Base-by-base conservation (phyloP, 1,139 yeast species). In the Geotrichum aggregatum region DNA sequence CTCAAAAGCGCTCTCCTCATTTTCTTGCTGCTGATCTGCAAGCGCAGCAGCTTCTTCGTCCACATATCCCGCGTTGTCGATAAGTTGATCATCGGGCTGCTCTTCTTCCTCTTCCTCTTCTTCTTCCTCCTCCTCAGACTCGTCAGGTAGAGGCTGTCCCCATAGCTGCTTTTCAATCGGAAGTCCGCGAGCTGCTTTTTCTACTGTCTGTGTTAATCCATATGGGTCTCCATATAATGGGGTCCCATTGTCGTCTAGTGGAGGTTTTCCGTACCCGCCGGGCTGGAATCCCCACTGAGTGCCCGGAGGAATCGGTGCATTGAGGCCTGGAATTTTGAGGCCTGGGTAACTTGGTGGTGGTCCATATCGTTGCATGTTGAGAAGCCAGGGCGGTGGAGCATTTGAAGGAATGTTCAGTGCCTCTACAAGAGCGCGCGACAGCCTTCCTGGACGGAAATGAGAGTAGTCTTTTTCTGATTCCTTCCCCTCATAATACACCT, bases 311-410 rank as follows among this genome's bases (percentile, higher is more conserved):
- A 68, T 62, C 2, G 73, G 71, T 0, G 71, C 71, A 56, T 76
- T 78, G 46, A 70, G 68, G 58, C 86, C 74, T 60, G 77, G 88
- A 5, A 87, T 78, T 31, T 75, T 68, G 64, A 87, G 71, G 34
- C 80, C 76, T 2, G 82, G 82, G 66, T 89, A 92, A 14, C 91
- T 76, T 0, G 96, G 96, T 0, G 98, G 97, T 33, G 87, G 82
- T 0, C 98, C 98, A 21, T 79, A 63, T 52, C 79, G 75, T 52
- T 76, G 76, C 89, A 91, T 84, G 42, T 79, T 77, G 3, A 76
- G 67, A 21, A 85, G 75, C 98, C 98, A 92, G 0, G 97, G 96
- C 1, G 94, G 89, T 1, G 84, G 76, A 1, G 76, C 76, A 35
- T 80, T 79, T 1, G 76, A 78, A 0, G 80, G 76, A 63, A 91